Evolutionary conservation across 176 grass and related monocot genomes (phyloP).

Genomic region (Saccharum spontaneum): DNA sequence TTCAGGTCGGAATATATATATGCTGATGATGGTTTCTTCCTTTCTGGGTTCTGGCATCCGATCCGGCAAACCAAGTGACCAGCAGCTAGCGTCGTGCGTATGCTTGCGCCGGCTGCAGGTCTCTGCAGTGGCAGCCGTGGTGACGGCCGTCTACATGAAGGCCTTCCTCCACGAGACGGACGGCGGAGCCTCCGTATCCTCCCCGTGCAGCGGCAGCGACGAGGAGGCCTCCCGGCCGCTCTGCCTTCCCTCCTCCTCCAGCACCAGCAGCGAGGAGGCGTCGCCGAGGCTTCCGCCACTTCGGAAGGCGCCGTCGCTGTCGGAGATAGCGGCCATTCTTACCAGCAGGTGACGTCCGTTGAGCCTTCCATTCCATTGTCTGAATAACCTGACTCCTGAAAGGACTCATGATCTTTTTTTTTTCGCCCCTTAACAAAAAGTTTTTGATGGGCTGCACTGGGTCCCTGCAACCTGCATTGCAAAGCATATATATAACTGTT

Average conservation of each 20-base stretch:
- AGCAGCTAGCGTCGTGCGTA: background rate
- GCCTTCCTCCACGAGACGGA: slow-evolving; percentile 61
- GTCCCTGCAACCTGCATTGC: background rate
- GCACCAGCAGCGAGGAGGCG: slow-evolving; percentile 10
- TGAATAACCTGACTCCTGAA: background rate
- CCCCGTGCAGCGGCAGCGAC: background rate
- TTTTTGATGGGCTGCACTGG: too few species aligned
- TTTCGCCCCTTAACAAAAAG: background rate
- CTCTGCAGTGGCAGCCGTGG: slow-evolving; percentile 22
- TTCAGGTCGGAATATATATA: slow-evolving; percentile 26
- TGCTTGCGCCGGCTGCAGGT: slow-evolving; percentile 26
- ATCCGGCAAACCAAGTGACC: background rate
- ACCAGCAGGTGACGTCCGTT: slow-evolving; percentile 48
- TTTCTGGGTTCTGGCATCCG: too few species aligned
- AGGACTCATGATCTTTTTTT: background rate
- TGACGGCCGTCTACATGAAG: slow-evolving; percentile 54
- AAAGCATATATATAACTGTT: background rate
- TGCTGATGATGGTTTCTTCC: too few species aligned
- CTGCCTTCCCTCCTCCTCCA: slow-evolving; percentile 28
- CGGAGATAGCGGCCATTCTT: slow-evolving; percentile 42
- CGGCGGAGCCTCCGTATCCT: slow-evolving; percentile 31
- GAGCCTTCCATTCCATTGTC: background rate
- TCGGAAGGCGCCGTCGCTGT: slow-evolving; percentile 46
- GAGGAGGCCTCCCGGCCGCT: slow-evolving; percentile 48
- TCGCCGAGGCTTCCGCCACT: slow-evolving; percentile 46